These are phyloP conservation scores for Nasturtium officinale DNA, from an alignment of 345 rosid genomes.

Conservation along the genomic window DNA sequence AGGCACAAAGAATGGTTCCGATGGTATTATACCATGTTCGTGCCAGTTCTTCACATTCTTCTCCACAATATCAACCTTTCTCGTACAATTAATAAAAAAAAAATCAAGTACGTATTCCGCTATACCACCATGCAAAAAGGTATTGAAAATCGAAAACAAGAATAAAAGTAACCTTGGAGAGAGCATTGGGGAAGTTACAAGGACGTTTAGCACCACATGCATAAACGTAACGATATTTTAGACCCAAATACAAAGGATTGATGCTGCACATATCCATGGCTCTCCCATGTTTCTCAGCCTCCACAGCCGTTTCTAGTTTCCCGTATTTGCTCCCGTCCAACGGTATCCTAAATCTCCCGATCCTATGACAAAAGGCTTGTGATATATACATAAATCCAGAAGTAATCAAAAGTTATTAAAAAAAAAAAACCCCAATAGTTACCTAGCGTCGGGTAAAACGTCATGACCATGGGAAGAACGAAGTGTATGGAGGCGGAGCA, in stretches of 20 bases:
- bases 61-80: conserved; percentile 69
- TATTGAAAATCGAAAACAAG: background rate
- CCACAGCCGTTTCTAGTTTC: conserved; percentile 72
- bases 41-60: conserved; percentile 86
- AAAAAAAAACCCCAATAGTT: background rate
- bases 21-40: conserved; percentile 78
- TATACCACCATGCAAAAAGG: background rate
- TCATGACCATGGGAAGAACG: conserved; percentile 64
- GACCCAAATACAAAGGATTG: conserved; percentile 73
- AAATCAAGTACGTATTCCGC: background rate
- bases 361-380: conserved; percentile 48
- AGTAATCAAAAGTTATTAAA: background rate
- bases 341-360: conserved; percentile 89
- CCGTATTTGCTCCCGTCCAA: conserved; percentile 83
- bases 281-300: conserved; percentile 88
- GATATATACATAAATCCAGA: background rate
- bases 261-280: conserved; percentile 99
- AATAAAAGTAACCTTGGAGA: conserved; percentile 65
- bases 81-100: conserved; percentile 11
- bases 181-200: conserved; percentile 93
- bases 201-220: conserved; percentile 97
- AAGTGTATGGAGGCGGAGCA: conserved; percentile 76
- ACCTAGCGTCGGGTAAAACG: conserved; percentile 89
- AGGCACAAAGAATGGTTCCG: conserved; percentile 90
- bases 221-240: conserved; percentile 76